Base-by-base conservation (phyloP, 495 filamentous ascomycete species). In the Neurospora terricola region DNA sequence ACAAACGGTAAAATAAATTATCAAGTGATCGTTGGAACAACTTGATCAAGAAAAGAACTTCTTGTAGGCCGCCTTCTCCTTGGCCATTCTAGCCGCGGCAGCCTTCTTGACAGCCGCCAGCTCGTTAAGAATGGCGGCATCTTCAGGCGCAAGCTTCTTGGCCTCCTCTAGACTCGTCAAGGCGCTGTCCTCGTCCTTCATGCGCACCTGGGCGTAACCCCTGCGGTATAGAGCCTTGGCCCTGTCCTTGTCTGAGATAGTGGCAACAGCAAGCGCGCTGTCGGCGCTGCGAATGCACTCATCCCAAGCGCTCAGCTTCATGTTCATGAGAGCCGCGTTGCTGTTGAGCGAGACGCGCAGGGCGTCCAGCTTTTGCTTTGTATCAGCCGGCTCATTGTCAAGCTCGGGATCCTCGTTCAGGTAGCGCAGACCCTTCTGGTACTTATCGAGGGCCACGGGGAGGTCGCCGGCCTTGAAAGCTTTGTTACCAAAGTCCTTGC, bases 401-500 rank as follows among this genome's bases (percentile, higher is more conserved):
- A 90, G 82, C 69, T 90, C 89, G 12, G 93, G 91, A 79, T 96
- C 92, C 83, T 98, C 94, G 80, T 94, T 93, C 73, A 98, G 83
- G 79, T 98, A 99, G 75, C 96, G 91, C 71, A 99, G 82, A n/a
- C 89, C 94, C 84, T 99, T 99, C 82, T 97, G 92, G 84, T 99
- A 99, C 85, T 99, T 99, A 54, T 92, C 92, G 34, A 98, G 85
- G 12, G 90, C 95, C 30, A 92, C 84, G 42, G 83, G 79, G 39
- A 91, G 78, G 76, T 97, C 87, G 34, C 88, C 87, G 21, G 80
- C 82, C 87, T 97, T 97, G 88, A 97, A 98, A 0, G 94, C 94
- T 75, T 88, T 88, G 84, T 97, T 98, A 70, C 95, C 95, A 76
- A 91, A 95, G 23, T 91, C 92, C 84, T 99, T 99, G 76, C 97